Base-by-base conservation (phyloP, 164 flowering plant genomes). In the Aristolochia californica region DNA sequence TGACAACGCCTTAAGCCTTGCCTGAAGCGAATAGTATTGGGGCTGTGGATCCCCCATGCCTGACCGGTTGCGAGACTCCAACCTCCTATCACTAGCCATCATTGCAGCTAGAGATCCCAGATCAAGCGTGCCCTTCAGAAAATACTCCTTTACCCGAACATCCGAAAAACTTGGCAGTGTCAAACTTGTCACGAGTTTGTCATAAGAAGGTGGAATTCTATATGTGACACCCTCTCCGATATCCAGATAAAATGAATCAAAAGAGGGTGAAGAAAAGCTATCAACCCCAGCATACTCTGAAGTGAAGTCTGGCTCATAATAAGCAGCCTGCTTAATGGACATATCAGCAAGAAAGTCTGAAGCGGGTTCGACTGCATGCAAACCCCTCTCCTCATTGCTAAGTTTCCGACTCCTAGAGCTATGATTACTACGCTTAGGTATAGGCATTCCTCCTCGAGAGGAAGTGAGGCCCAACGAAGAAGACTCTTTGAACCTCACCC, bases 21-120 rank as follows among this genome's bases (percentile, higher is more conserved):
- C 88, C 69, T 89, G 97, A 74, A 93, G 97, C 51, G 97, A 87
- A 61, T 84, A 91, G 71, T 78, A 87, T 55, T 84, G 91, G 53
- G 83, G 72, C 52, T 58, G 73, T 22, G 81, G 74, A 53, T 93
- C 97, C 60, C 87, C 95, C 83, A 89, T 81, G 43, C 87, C 96
- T 21, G 68, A 65, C 45, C 78, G 78, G 56, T 54, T 72, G 66
- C 74, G 72, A 45, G 69, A 72, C 61, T 74, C 81, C 61, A 77
- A 71, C 65, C 73, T 74, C 62, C 75, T 80, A 53, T 87, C 81
- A 69, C 69, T 57, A 13, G 79, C 83, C 84, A 90, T 79, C 88
- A 93, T 81, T 45, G 67, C 62, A 45, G 88, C 88, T 58, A 93
- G 65, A 54, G 97, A 84, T 8, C 81, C 87, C 73, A 87, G 73